Evolutionary conservation across 2,329 filamentous ascomycete genomes (phyloP).

Genomic region (Cadophora sp.): DNA sequence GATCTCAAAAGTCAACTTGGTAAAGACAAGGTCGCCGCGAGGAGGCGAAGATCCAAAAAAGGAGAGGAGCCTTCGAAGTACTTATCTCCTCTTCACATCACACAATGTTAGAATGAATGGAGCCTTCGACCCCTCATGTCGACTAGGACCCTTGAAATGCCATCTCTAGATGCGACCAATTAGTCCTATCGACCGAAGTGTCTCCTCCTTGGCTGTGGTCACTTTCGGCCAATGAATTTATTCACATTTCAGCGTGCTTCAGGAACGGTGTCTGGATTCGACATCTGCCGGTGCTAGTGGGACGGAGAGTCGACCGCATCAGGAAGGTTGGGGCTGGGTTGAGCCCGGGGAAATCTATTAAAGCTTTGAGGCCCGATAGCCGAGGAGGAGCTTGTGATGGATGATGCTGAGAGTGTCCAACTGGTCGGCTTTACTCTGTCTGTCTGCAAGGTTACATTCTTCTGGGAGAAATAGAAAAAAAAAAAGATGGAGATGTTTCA

Average conservation of each 20-base stretch:
- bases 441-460: background rate
- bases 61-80: background rate
- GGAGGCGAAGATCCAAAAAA: background rate
- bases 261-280: background rate
- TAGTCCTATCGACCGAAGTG: background rate
- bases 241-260: background rate
- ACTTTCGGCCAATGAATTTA: background rate
- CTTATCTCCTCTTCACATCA: background rate
- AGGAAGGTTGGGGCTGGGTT: conserved; percentile 11
- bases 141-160: background rate
- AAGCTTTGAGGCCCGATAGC: background rate
- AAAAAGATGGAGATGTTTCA: background rate
- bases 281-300: conserved; percentile 14
- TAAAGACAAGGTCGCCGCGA: background rate
- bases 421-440: background rate
- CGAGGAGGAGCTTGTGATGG: conserved; percentile 12
- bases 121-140: background rate
- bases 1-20: background rate
- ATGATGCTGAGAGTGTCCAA: background rate
- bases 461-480: background rate
- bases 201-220: conserved; percentile 9
- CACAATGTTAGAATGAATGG: background rate
- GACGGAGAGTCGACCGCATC: background rate
- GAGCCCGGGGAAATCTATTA: background rate
- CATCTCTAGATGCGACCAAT: conserved; percentile 6